These are phyloP conservation scores for Psilocybe cyanescens DNA, from an alignment of 768 basidiomycete genomes.

Conservation along the genomic window DNA sequence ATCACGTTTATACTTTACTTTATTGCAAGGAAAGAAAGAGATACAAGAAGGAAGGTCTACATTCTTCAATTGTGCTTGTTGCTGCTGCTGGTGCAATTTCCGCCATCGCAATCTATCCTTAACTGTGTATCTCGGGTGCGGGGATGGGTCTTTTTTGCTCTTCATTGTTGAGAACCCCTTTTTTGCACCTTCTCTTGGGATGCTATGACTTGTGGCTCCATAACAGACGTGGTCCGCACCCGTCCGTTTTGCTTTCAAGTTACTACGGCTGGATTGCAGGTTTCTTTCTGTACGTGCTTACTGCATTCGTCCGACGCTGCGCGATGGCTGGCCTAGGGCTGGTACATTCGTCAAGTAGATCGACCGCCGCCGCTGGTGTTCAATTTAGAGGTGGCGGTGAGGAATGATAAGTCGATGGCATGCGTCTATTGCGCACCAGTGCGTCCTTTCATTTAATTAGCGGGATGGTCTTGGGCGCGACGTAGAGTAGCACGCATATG, in stretches of 20 bases:
- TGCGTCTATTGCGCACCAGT: slow-evolving; percentile 8
- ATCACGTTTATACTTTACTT: slow-evolving; percentile 23
- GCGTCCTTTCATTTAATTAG: slow-evolving; percentile 11
- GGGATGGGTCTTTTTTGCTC: slow-evolving; percentile 10
- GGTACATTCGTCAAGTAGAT: not conserved
- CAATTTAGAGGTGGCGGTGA: slow-evolving; percentile 8
- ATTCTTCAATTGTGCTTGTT: slow-evolving; percentile 11
- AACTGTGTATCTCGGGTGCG: slow-evolving; percentile 25
- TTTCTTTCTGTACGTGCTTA: not conserved
- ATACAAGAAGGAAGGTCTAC: slow-evolving; percentile 14
- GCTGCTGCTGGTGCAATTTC: slow-evolving; percentile 19
- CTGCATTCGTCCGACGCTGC: not conserved
- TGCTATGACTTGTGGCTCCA: slow-evolving; percentile 3
- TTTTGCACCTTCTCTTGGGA: slow-evolving; percentile 7
- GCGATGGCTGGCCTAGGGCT: not conserved
- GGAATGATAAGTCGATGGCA: slow-evolving; percentile 5
- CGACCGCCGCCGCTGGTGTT: not conserved
- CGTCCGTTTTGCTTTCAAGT: slow-evolving; percentile 32
- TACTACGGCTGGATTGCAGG: not conserved
- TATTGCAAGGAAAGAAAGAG: slow-evolving; percentile 14
- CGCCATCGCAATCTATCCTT: slow-evolving; percentile 33
- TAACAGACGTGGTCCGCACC: slow-evolving; percentile 21
- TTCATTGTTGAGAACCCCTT: slow-evolving; percentile 13
- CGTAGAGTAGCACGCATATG: not conserved
- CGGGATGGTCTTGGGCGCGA: slow-evolving; percentile 1